Percentiles rank a stretch among this genome's conserved stretches.
These are phyloP conservation scores for Graphilbum fragrans DNA, from an alignment of 2,329 filamentous ascomycete genomes.

Conservation along the genomic window DNA sequence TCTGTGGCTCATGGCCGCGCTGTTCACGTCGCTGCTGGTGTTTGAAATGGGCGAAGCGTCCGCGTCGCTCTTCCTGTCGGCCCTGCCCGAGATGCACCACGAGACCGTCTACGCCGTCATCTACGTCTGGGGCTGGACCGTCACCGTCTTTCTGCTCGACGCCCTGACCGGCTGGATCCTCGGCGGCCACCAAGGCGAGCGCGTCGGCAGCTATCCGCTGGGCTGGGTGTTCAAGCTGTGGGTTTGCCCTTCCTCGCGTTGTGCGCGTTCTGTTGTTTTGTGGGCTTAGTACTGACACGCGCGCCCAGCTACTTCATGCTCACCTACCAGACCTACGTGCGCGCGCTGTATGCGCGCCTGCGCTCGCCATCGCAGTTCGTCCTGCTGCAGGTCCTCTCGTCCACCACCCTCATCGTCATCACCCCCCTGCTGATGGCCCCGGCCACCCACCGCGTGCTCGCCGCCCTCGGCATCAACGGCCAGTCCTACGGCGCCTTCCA, in stretches of 20 bases:
- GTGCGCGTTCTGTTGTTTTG: neutral
- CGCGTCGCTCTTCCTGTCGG: conserved; percentile 55
- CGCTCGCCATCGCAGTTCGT: conserved; percentile 54
- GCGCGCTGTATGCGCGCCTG: conserved; percentile 54
- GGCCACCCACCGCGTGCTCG: conserved; percentile 42
- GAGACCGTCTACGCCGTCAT: conserved; percentile 54
- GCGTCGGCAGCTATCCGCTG: conserved; percentile 57
- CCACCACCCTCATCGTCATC: conserved; percentile 48
- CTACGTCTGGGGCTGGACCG: conserved; percentile 60
- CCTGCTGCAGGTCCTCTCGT: conserved; percentile 52
- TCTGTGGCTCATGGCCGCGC: conserved; percentile 55
- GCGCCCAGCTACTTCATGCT: conserved; percentile 47
- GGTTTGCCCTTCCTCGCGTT: conserved; percentile 34
- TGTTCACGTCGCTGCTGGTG: conserved; percentile 50
- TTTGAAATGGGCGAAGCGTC: conserved; percentile 58
- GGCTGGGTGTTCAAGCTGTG: conserved; percentile 61
- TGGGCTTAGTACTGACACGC: neutral
- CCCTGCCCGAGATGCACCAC: conserved; percentile 39
- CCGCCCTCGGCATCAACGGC: conserved; percentile 39
- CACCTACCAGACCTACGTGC: conserved; percentile 61
- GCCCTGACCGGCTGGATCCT: conserved; percentile 55
- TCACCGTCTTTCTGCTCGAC: conserved; percentile 53
- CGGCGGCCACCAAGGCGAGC: conserved; percentile 51
- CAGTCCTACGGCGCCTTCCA: conserved; percentile 53
- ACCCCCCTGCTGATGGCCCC: conserved; percentile 52